Evolutionary conservation across 495 filamentous ascomycete genomes (phyloP).

Genomic region (Xylaria longipes): DNA sequence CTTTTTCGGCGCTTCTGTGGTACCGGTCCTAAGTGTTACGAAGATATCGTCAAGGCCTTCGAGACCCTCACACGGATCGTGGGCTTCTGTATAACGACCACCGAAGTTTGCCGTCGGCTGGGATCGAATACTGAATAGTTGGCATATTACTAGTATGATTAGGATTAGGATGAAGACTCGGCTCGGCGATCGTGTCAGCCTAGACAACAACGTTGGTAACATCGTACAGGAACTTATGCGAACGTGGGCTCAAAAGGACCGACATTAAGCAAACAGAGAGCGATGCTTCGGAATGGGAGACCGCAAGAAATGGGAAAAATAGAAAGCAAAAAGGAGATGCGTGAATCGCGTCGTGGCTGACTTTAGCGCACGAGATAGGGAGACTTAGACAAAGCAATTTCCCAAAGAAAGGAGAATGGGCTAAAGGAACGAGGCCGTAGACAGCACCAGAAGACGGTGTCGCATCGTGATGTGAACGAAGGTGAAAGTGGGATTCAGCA

Average conservation of each 20-base stretch:
- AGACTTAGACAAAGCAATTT: constrained; percentile 12
- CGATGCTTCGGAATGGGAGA: neutral
- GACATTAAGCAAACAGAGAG: constrained; percentile 16
- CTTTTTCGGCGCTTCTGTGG: constrained; percentile 54
- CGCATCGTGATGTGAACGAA: constrained; percentile 7
- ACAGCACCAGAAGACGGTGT: neutral
- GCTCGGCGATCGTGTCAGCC: constrained; percentile 26
- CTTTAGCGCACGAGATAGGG: constrained; percentile 4
- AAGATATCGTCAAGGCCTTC: constrained; percentile 41
- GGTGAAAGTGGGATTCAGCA: neutral
- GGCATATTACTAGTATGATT: constrained; percentile 22
- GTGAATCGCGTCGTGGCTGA: constrained; percentile 19
- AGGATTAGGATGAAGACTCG: constrained; percentile 28
- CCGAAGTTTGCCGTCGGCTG: constrained; percentile 4
- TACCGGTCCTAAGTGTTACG: constrained; percentile 56
- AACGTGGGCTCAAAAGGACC: neutral
- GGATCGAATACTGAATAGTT: constrained; percentile 24
- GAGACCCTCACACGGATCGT: constrained; percentile 35
- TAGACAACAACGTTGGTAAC: constrained; percentile 17
- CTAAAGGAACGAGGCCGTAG: neutral
- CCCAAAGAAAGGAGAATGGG: neutral
- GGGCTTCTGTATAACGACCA: neutral
- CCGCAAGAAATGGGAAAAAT: neutral
- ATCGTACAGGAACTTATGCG: neutral
- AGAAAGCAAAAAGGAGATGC: constrained; percentile 1